Percentiles rank a stretch among this genome's conserved stretches.
These are phyloP conservation scores for Plasmodium inui DNA, from an alignment of 169 alveolate genomes.

Conservation along the genomic window DNA sequence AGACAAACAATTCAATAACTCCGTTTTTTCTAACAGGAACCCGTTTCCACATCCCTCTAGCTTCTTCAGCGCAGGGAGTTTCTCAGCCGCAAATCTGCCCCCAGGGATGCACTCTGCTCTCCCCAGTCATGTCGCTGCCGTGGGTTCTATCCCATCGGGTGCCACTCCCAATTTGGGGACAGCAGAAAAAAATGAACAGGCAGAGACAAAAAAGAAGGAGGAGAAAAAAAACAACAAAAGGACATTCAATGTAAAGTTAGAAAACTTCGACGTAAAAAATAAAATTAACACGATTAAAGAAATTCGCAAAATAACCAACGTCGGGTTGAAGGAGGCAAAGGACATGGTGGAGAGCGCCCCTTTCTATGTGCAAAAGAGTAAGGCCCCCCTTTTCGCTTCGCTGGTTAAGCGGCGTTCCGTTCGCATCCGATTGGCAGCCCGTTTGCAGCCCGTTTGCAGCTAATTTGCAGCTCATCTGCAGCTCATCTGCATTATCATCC, in stretches of 20 bases:
- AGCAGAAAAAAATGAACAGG: conserved; percentile 27
- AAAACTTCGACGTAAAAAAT: conserved; percentile 85
- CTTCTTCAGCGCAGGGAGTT: conserved; percentile 3
- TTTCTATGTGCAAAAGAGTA: conserved; percentile 80
- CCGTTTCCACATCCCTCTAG: conserved; percentile 90
- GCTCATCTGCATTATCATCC: not conserved
- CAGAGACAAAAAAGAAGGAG: conserved; percentile 43
- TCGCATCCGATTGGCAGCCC: not conserved
- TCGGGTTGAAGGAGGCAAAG: conserved; percentile 87
- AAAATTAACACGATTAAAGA: conserved; percentile 88
- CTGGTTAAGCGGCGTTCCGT: no score
- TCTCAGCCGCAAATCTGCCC: not conserved
- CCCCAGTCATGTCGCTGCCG: not conserved
- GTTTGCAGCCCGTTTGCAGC: not conserved
- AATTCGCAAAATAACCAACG: conserved; percentile 85
- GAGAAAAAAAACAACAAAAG: conserved; percentile 77
- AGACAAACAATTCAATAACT: conserved; percentile 76
- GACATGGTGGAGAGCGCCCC: conserved; percentile 89
- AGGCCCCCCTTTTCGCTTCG: no score
- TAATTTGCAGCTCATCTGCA: not conserved
- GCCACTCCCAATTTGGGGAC: not conserved
- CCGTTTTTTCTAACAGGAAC: conserved; percentile 81
- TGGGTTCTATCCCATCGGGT: not conserved
- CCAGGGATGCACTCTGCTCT: not conserved
- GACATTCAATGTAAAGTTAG: conserved; percentile 77